Conservation (phyloP, 257 asterid species). For the Solanum pennellii region DNA sequence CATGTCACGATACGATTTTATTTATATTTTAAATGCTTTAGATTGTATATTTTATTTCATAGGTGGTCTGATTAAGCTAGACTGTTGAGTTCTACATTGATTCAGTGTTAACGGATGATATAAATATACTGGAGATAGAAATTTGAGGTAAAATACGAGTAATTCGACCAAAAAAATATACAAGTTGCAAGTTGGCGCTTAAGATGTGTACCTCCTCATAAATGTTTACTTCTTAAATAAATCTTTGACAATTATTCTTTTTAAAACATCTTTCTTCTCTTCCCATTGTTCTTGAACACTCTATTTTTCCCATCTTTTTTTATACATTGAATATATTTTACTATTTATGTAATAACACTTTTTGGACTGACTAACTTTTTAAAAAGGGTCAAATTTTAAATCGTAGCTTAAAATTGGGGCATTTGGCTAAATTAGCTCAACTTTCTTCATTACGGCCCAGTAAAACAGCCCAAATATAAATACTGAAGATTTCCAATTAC, state of each 20-base stretch:
- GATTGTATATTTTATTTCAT: no score
- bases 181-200: not conserved
- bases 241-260: no score
- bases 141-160: not conserved
- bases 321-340: no score
- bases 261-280: no score
- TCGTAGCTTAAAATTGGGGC: no score
- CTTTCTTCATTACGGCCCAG: not conserved
- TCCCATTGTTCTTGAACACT: no score
- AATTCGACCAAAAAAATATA: no score
- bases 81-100: not conserved
- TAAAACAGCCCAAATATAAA: not conserved
- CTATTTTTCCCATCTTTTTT: no score
- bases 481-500: not conserved
- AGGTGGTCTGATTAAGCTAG: not conserved
- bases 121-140: not conserved
- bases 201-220: not conserved
- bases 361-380: no score
- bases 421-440: not conserved
- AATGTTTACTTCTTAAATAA: no score
- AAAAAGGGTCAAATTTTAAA: no score
- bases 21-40: not conserved
- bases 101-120: not conserved
- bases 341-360: no score
- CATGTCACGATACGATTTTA: not conserved